Evolutionary conservation across 257 asterid genomes (phyloP).

Genomic region (Leonotis leonurus): DNA sequence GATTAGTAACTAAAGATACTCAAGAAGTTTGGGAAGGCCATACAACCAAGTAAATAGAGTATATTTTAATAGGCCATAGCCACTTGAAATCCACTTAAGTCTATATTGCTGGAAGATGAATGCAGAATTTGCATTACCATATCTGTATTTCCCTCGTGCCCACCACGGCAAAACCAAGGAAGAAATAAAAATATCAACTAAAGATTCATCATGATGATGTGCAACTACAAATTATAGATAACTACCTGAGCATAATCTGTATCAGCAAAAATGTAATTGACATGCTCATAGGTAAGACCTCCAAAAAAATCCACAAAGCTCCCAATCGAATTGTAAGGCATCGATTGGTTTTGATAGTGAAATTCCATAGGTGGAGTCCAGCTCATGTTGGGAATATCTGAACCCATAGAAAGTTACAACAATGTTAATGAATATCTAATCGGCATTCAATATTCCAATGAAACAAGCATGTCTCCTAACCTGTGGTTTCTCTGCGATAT

Average conservation of each 20-base stretch:
- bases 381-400: slow-evolving; percentile 27
- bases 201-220: neutral
- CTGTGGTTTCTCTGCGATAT: slow-evolving; percentile 3
- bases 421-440: neutral
- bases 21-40: neutral
- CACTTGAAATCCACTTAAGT: neutral
- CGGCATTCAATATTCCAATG: neutral
- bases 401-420: slow-evolving; percentile 14
- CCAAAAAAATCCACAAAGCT: slow-evolving; percentile 92
- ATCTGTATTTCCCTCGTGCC: neutral
- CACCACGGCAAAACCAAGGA: slow-evolving; percentile 9
- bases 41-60: neutral
- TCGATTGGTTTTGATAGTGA: slow-evolving; percentile 49
- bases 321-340: slow-evolving; percentile 80
- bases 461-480: slow-evolving; percentile 8
- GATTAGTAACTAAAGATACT: neutral
- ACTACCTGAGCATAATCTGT: slow-evolving; percentile 63
- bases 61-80: neutral
- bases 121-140: neutral
- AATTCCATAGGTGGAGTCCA: slow-evolving; percentile 68
- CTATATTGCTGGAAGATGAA: neutral
- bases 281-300: slow-evolving; percentile 80
- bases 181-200: neutral
- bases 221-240: slow-evolving; percentile 3
- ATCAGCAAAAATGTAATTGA: slow-evolving; percentile 71